Base-by-base conservation (phyloP, 352 stramenopile genomes). In the Globisporangium takayamanum region DNA sequence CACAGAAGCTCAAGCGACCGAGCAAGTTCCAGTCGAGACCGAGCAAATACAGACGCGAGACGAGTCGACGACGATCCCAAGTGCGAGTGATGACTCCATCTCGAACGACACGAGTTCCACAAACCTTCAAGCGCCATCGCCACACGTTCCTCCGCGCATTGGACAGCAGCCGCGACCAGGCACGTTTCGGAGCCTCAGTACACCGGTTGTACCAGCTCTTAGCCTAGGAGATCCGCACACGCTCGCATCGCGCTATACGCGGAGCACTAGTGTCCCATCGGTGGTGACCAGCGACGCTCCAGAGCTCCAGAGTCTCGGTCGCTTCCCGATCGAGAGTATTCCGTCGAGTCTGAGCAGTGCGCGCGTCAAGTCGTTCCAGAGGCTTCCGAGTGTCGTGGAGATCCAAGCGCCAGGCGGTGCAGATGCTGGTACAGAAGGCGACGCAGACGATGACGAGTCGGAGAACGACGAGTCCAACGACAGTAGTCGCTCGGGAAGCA, bases 171-270 rank as follows among this genome's bases (percentile, higher is more conserved):
- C 18, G 18, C 46, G 47, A 26, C 18, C 20, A 12, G 28, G 11
- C 10, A 48, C 59, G 8, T 56, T 57, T 16, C 69, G 60, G n/a
- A 75, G 69, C 49, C 61, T 69, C 37, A 76, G 66, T 30, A 54
- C 71, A 11, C 58, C 68, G 2, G 55, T 49, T 1, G 50, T 67
- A 11, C 54, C 59, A 3, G 48, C 50, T 8, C 20, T 51, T 0
- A 53, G 42, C 22, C 20, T 66, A 0, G 53, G 47, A 3, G 41
- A 50, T 3, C 25, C 57, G 15, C 8, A 52, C 26, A 11, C 37
- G 2, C 15, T 60, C 8, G 39, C 59, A 2, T 30, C 46, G 8
- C 53, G 53, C 28, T 53, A 57, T 39, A 44, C 54, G 30, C 62
- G 60, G 28, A 67, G 62, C 50, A 68, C 53, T 3, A 77, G 69